phyloP scores from a whole-genome alignment of 805 yeast genomes.

The Starmerella potacharoeniae region DNA sequence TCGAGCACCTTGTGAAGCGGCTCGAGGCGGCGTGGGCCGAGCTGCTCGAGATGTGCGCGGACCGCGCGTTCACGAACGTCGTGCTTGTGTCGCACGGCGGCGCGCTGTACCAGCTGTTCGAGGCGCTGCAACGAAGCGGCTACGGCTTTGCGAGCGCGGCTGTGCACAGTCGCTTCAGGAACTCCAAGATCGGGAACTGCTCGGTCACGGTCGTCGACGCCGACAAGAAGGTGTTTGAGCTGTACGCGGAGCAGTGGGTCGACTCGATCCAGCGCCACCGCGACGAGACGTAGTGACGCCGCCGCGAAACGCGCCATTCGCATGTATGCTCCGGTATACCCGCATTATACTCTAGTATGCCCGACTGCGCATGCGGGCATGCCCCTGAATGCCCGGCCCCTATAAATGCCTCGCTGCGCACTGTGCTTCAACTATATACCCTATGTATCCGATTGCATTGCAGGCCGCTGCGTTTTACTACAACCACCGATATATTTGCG shows the following conservation, averaged over 20 bases:
- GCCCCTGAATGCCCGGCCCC: too few relatives aligned
- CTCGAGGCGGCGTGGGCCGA: conserved; percentile 11
- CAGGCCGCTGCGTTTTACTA: too few relatives aligned
- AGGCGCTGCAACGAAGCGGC: not conserved
- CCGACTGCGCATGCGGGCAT: too few relatives aligned
- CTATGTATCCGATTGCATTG: too few relatives aligned
- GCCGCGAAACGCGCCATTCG: too few relatives aligned
- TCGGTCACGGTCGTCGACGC: conserved; percentile 18
- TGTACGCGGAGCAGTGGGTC: conserved; percentile 15
- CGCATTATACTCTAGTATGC: too few relatives aligned
- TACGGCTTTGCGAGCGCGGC: not conserved
- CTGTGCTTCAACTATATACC: too few relatives aligned
- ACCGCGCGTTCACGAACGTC: conserved; percentile 6
- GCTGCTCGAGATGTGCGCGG: not conserved
- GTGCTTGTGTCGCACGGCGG: conserved; percentile 23
- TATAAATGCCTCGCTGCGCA: not conserved
- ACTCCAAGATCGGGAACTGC: conserved; percentile 17
- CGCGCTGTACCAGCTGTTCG: conserved; percentile 17
- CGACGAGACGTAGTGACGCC: not conserved
- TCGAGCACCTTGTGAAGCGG: conserved; percentile 6
- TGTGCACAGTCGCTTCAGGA: not conserved
- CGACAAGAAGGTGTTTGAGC: conserved; percentile 4
- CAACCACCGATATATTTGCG: too few relatives aligned
- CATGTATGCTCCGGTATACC: too few relatives aligned
- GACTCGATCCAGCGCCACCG: conserved; percentile 12